Conservation (phyloP, 768 basidiomycete species). For the Boletus vermiculosoides region DNA sequence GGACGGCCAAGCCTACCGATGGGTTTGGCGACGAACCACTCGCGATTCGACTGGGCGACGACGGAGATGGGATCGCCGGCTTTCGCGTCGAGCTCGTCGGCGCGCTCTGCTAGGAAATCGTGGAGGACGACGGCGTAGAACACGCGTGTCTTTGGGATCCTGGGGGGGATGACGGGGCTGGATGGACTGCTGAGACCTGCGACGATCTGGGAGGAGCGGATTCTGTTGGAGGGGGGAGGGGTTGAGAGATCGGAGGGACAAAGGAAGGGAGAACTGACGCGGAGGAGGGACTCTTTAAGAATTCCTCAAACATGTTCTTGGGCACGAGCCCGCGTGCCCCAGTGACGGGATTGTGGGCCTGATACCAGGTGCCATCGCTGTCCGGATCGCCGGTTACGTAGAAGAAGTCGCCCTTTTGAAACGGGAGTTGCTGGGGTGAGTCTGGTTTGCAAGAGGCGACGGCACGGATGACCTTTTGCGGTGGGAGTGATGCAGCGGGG, state of each 20-base stretch:
- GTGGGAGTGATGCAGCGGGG: conserved; percentile 67
- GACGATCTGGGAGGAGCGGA: conserved; percentile 41
- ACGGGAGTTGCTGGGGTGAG: conserved; percentile 83
- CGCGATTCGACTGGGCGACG: conserved; percentile 98
- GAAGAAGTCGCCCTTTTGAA: conserved; percentile 95
- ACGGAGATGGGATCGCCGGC: conserved; percentile 93
- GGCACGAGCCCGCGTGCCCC: conserved; percentile 92
- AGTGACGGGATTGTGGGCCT: conserved; percentile 91
- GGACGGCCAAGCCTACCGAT: conserved; percentile 94
- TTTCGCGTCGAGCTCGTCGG: conserved; percentile 95
- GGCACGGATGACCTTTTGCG: conserved; percentile 95
- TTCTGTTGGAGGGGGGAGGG: conserved; percentile 24
- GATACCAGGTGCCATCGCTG: conserved; percentile 68
- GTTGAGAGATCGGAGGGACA: background rate
- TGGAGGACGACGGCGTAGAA: conserved; percentile 96
- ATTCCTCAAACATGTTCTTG: conserved; percentile 84
- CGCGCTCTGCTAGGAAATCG: conserved; percentile 92
- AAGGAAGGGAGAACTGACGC: conserved; percentile 32
- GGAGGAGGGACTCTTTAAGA: conserved; percentile 64
- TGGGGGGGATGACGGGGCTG: conserved; percentile 36
- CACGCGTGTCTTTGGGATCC: conserved; percentile 49
- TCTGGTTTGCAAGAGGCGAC: conserved; percentile 61
- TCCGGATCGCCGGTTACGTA: conserved; percentile 82
- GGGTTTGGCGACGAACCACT: conserved; percentile 99
- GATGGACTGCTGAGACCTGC: conserved; percentile 19